phyloP scores from a whole-genome alignment of 2,329 filamentous ascomycete genomes.

The Ophiostoma ulmi region DNA sequence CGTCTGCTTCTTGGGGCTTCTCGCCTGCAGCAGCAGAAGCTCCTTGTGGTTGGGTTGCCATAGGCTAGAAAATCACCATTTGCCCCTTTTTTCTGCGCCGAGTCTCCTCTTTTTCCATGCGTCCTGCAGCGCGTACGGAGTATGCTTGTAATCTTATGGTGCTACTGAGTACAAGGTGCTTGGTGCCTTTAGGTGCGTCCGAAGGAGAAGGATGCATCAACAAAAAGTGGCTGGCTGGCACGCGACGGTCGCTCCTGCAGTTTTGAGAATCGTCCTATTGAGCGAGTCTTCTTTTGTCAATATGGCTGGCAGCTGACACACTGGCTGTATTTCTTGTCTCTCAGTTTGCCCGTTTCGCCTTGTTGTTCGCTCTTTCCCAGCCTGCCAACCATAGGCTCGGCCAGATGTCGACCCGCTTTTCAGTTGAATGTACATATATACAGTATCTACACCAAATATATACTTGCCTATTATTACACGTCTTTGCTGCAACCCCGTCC shows the following conservation, averaged over 20 bases:
- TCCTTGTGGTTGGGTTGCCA: background rate
- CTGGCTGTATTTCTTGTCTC: background rate
- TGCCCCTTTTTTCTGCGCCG: slow-evolving; percentile 15
- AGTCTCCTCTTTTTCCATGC: slow-evolving; percentile 11
- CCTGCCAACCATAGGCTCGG: no score
- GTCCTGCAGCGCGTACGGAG: background rate
- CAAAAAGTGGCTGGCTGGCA: background rate
- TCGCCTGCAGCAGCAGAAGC: background rate
- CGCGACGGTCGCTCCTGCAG: background rate
- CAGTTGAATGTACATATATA: background rate
- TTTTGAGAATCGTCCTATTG: background rate
- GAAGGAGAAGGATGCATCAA: background rate
- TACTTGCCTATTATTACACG: background rate
- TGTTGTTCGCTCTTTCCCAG: background rate
- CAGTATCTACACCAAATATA: background rate
- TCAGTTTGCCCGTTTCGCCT: background rate
- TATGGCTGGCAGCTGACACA: no score
- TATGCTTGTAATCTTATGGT: background rate
- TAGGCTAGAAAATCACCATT: background rate
- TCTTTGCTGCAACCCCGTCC: slow-evolving; percentile 9
- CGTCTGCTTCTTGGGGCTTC: background rate
- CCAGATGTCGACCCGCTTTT: background rate
- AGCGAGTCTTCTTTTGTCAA: background rate
- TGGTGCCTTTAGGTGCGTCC: background rate
- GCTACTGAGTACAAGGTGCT: background rate